Base-by-base conservation (phyloP, 2,329 filamentous ascomycete genomes). In the Sarocladium kiliense region DNA sequence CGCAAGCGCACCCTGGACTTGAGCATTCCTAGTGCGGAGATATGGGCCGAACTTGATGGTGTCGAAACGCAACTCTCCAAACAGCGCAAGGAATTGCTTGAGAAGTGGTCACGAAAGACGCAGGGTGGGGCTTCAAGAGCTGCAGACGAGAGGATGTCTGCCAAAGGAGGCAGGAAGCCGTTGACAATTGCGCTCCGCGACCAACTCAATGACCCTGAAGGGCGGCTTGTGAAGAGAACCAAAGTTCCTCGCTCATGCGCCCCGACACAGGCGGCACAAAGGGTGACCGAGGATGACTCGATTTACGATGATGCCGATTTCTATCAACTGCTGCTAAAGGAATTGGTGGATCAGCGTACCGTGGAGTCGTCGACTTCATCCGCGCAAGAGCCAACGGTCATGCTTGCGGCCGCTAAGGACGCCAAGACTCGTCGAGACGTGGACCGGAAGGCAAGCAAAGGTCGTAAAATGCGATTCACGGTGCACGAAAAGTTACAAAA, bases 401-500 rank as follows among this genome's bases (percentile, higher is more conserved):
- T 83, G 61, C 85, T 86, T 75, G 83, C 85, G 18, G 85, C 88
- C 34, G 79, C 84, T 37, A 84, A 88, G 66, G 88, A 91, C 64
- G 86, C 85, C 55, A 96, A 93, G 77, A 80, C 87, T 57, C 88
- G 88, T 72, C 88, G 89, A 66, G 82, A 86, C 27, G 89, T 97
- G 3, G 94, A 99, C 69, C 92, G 92, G 19, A 94, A 92, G 68
- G 94, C 94, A 0, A 96, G 90, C 68, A 97, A 97, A 73, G 94
- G 94, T 5, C 79, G 94, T 51, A 97, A 97, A 75, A 82, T 99
- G 80, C 81, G 91, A 37, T 99, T 93, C 72, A 94, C 89, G 16
- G 91, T 97, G 45, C 92, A 97, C 67, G 93, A 97, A 75, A 97
- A 97, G 76, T 72, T 99, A 65, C 90, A 96, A 74, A 97, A 97